These are phyloP conservation scores for Stenocarpella maydis DNA, from an alignment of 2,329 filamentous ascomycete species.

Conservation along the genomic window DNA sequence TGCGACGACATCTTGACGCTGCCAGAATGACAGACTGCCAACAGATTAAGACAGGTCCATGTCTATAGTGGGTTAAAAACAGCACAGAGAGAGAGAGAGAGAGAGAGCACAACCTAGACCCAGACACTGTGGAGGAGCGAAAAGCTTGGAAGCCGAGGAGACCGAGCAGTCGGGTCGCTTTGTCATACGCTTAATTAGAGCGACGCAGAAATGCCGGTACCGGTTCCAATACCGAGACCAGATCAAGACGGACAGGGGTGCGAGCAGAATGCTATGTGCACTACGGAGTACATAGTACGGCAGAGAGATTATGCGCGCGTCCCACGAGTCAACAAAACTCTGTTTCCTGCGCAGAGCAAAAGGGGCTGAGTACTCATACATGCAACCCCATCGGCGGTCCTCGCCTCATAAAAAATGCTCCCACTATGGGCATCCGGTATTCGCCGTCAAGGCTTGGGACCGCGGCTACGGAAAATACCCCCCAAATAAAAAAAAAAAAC, in stretches of 20 bases:
- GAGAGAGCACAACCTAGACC: not conserved
- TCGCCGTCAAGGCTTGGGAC: not conserved
- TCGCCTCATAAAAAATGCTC: not conserved
- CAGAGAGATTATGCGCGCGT: slow-evolving; percentile 7
- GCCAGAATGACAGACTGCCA: slow-evolving; percentile 37
- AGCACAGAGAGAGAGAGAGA: no score
- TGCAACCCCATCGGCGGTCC: not conserved
- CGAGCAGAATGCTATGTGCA: not conserved
- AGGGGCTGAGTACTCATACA: slow-evolving; percentile 17
- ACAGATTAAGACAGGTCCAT: not conserved
- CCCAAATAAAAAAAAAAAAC: not conserved
- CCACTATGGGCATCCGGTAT: not conserved
- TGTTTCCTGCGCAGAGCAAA: slow-evolving; percentile 3
- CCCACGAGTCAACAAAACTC: not conserved
- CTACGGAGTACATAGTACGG: no score
- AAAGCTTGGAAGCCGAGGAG: slow-evolving; percentile 5
- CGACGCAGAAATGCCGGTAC: slow-evolving; percentile 24
- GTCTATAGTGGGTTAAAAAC: not conserved
- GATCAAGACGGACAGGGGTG: not conserved
- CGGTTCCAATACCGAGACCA: not conserved
- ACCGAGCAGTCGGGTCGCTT: slow-evolving; percentile 13
- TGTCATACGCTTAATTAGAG: slow-evolving; percentile 7
- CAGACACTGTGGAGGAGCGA: slow-evolving; percentile 1
- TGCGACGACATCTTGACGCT: slow-evolving; percentile 59
- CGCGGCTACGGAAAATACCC: no score